phyloP scores from a whole-genome alignment of 1,284 basidiomycete genomes.

The Boletus sp. region DNA sequence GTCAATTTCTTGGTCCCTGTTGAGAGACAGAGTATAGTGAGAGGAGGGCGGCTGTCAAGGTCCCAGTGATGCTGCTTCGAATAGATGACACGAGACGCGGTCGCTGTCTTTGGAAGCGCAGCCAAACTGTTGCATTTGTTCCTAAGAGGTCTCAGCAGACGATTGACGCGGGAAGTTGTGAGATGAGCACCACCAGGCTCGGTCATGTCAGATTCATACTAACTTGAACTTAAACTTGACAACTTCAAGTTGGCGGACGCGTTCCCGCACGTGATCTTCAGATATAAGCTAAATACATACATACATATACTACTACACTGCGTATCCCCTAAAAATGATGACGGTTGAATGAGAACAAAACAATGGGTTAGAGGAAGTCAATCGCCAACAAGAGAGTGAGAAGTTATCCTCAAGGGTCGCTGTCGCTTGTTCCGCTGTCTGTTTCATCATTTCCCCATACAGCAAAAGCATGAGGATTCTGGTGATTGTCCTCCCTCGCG shows the following conservation, averaged over 20 bases:
- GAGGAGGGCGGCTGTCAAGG: conserved; percentile 32
- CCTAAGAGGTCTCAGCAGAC: conserved; percentile 54
- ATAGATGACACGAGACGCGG: conserved; percentile 13
- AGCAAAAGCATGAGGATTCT: conserved; percentile 65
- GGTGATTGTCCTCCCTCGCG: conserved; percentile 39
- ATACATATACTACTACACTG: conserved; percentile 1
- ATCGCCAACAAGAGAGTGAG: not conserved
- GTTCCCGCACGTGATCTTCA: conserved; percentile 20
- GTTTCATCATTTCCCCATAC: conserved; percentile 87
- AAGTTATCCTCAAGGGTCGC: conserved; percentile 39
- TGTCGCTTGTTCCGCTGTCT: conserved; percentile 77
- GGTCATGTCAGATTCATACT: conserved; percentile 2
- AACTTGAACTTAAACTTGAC: not conserved
- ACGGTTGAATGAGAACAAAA: conserved; percentile 1
- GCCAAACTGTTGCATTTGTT: conserved; percentile 47
- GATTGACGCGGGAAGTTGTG: conserved; percentile 47
- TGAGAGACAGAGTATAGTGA: conserved; percentile 41
- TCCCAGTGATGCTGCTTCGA: conserved; percentile 23
- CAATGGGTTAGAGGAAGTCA: not conserved
- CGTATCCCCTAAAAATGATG: not conserved
- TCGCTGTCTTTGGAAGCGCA: conserved; percentile 22
- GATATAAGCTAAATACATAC: not conserved
- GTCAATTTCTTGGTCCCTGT: conserved; percentile 37
- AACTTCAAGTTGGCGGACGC: not conserved
- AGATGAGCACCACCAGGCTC: conserved; percentile 28